phyloP scores from a whole-genome alignment of 2,329 filamentous ascomycete species.

The Parascedosporium putredinis region DNA sequence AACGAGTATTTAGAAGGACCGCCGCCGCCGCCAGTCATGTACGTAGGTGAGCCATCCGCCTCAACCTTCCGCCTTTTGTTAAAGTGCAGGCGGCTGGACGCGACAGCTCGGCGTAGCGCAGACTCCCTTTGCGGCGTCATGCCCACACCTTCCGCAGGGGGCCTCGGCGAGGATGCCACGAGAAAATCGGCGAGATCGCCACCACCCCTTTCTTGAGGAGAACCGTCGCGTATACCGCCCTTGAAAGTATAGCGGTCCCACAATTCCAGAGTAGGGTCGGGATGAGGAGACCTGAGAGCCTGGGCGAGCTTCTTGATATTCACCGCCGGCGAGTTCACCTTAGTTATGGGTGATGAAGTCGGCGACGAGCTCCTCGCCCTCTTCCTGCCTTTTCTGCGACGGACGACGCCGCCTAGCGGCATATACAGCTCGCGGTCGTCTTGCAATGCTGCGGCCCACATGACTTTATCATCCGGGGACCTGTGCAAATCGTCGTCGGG shows the following conservation, averaged over 20 bases:
- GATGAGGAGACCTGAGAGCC: conserved; percentile 54
- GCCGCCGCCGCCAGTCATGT: conserved; percentile 20
- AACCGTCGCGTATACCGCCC: conserved; percentile 30
- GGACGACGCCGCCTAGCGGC: conserved; percentile 9
- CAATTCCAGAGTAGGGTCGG: conserved; percentile 62
- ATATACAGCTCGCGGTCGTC: conserved; percentile 9
- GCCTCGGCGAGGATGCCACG: conserved; percentile 60
- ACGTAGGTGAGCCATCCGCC: conserved; percentile 27
- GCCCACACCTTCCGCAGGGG: conserved; percentile 26
- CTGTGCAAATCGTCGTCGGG: conserved; percentile 9
- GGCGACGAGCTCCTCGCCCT: conserved; percentile 67
- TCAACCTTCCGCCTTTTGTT: conserved; percentile 58
- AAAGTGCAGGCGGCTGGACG: conserved; percentile 55
- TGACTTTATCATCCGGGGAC: conserved; percentile 12
- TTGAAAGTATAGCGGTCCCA: conserved; percentile 64
- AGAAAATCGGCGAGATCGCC: conserved; percentile 54
- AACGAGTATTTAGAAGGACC: conserved; percentile 42
- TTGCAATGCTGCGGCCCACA: conserved; percentile 6
- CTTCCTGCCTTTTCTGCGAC: conserved; percentile 31
- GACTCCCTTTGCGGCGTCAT: conserved; percentile 12
- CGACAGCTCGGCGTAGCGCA: conserved; percentile 51
- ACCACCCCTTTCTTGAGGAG: conserved; percentile 36
- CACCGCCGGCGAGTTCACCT: conserved; percentile 32
- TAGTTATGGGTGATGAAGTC: conserved; percentile 50
- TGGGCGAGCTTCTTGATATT: conserved; percentile 49